These are phyloP conservation scores for Leptographium flavum DNA, from an alignment of 2,329 filamentous ascomycete genomes.

Conservation along the genomic window DNA sequence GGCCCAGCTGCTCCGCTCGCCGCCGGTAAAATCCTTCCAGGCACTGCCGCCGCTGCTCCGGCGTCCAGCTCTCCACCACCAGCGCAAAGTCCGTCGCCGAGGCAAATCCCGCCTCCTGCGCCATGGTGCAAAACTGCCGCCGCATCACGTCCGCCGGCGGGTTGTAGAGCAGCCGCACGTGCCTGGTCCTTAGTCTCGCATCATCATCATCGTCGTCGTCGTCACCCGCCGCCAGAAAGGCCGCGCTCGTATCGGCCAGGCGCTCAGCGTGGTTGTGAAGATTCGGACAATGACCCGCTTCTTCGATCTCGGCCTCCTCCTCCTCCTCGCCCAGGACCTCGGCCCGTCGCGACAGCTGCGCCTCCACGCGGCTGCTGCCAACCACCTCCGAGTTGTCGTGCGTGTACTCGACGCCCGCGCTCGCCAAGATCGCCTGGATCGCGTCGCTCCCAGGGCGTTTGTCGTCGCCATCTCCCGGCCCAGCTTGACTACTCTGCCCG, in stretches of 20 bases:
- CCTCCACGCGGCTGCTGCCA: constrained; percentile 83
- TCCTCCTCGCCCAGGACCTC: constrained; percentile 37
- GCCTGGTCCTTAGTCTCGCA: not conserved
- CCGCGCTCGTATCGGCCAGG: constrained; percentile 36
- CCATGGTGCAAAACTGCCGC: constrained; percentile 87
- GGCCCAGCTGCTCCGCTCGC: constrained; percentile 27
- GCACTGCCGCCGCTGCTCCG: constrained; percentile 63
- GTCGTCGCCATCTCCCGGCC: not conserved
- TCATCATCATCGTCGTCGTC: constrained; percentile 1
- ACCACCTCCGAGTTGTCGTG: constrained; percentile 95
- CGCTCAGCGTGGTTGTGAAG: constrained; percentile 18
- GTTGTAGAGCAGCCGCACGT: constrained; percentile 34
- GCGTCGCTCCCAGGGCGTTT: constrained; percentile 47
- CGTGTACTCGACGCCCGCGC: constrained; percentile 84
- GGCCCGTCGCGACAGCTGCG: constrained; percentile 64
- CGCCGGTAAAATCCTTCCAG: constrained; percentile 67
- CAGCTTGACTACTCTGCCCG: too few relatives aligned
- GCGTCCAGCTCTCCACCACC: constrained; percentile 80
- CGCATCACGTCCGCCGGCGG: constrained; percentile 61
- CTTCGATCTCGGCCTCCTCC: constrained; percentile 20
- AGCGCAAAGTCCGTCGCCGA: constrained; percentile 75
- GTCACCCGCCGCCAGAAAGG: constrained; percentile 8
- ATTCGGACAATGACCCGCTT: not conserved
- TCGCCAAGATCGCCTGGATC: constrained; percentile 75
- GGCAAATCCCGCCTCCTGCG: constrained; percentile 59